Evolutionary conservation across 306 rosid genomes (phyloP).

Genomic region (Nissolia schottii): DNA sequence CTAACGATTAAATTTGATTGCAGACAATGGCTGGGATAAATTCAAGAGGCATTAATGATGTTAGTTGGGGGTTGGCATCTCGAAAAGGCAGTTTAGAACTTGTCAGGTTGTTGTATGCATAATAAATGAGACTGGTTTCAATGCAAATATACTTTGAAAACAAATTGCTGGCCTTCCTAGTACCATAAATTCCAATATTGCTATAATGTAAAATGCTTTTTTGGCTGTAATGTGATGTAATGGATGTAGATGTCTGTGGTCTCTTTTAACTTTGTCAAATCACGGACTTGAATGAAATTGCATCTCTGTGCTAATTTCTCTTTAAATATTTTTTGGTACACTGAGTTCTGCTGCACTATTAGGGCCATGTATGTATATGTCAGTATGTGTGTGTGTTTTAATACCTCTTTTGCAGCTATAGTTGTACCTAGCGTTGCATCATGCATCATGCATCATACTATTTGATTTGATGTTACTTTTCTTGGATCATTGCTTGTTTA

Average conservation of each 20-base stretch:
- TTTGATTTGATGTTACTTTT: conserved; percentile 5
- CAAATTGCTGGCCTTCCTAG: neutral
- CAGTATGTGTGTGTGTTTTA: neutral
- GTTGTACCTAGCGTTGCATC: neutral
- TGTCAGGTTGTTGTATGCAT: conserved; percentile 60
- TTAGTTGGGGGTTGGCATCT: conserved; percentile 55
- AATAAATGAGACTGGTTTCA: conserved; percentile 15
- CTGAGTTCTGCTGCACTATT: neutral
- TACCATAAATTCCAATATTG: neutral
- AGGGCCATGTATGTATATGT: neutral
- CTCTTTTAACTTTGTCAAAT: neutral
- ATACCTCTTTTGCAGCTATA: neutral
- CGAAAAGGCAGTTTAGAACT: conserved; percentile 70
- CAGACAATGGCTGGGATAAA: conserved; percentile 59
- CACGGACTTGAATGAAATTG: neutral
- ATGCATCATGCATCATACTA: neutral
- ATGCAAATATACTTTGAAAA: conserved; percentile 10
- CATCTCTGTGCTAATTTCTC: neutral
- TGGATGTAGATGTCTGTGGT: conserved; percentile 1
- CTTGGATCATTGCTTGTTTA: conserved; percentile 1
- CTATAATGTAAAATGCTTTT: neutral
- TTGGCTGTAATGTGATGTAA: neutral
- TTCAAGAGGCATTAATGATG: conserved; percentile 53
- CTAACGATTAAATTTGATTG: conserved; percentile 27
- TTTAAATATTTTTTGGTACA: neutral